Conservation (phyloP, 805 yeast species). For the Yarrowia sp. region DNA sequence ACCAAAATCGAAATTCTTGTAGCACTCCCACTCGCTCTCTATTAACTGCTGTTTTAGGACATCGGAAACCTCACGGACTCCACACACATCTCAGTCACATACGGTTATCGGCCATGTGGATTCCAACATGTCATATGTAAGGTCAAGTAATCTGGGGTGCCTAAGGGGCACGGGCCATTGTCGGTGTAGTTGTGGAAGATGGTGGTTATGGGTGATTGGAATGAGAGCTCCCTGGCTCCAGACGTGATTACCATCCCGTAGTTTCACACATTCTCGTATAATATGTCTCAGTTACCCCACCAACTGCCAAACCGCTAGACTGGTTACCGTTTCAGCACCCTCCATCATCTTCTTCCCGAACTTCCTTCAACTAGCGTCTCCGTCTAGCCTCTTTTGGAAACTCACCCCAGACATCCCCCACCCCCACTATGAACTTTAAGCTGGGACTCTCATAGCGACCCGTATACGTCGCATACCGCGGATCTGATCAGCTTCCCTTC, state of each 20-base stretch:
- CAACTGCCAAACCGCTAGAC: constrained; percentile 2
- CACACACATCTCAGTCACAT: background rate
- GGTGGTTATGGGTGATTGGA: too few species aligned
- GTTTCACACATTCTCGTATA: too few species aligned
- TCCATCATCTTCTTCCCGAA: background rate
- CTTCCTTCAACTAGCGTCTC: constrained; percentile 12
- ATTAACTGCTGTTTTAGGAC: constrained; percentile 13
- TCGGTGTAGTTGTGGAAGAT: background rate
- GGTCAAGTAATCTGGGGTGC: constrained; percentile 16
- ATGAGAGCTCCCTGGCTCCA: too few species aligned
- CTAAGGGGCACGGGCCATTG: constrained; percentile 17
- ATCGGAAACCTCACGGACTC: background rate
- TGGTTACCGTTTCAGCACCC: constrained; percentile 8
- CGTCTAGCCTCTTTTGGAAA: constrained; percentile 19
- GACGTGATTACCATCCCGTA: too few species aligned
- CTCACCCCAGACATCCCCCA: constrained; percentile 29
- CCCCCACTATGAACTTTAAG: constrained; percentile 20
- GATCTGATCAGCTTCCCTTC: too few species aligned
- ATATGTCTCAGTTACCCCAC: constrained; percentile 12
- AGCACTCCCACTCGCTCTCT: background rate
- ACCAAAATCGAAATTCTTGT: too few species aligned
- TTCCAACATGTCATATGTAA: constrained; percentile 22
- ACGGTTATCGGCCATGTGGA: constrained; percentile 34
- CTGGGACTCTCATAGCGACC: too few species aligned
- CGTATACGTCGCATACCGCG: too few species aligned